A percentile compares a stretch with the other conserved stretches of the same genome.
These are phyloP conservation scores for Podochytrium sp. DNA, from an alignment of 192 early-diverging fungal genomes.

Conservation along the genomic window DNA sequence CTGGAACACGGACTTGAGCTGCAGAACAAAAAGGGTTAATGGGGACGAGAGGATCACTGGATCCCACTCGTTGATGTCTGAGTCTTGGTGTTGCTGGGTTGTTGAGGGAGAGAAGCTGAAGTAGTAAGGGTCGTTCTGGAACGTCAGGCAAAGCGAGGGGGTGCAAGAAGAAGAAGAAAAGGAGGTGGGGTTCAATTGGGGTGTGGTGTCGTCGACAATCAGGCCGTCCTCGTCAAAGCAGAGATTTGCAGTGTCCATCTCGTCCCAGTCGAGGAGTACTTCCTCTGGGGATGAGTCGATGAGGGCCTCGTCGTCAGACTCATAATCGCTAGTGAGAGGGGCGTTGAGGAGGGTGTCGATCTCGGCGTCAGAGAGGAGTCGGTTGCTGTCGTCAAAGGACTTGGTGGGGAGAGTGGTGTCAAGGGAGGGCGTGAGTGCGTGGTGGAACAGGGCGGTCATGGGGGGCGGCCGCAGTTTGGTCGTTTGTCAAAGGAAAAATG, in stretches of 20 bases:
- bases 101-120: not conserved
- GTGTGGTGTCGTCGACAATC: not conserved
- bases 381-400: too few relatives aligned
- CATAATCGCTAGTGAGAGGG: not conserved
- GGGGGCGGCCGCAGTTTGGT: too few relatives aligned
- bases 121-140: not conserved
- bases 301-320: not conserved
- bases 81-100: not conserved
- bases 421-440: not conserved
- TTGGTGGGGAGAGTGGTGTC: not conserved
- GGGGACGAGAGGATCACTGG: not conserved
- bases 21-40: not conserved
- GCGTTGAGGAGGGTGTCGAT: not conserved
- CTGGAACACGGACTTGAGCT: not conserved
- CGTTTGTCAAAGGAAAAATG: too few relatives aligned
- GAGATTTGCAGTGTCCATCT: not conserved
- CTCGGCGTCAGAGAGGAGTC: too few relatives aligned
- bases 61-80: not conserved
- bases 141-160: not conserved
- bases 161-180: not conserved
- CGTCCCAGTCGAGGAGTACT: not conserved
- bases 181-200: not conserved
- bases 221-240: not conserved
- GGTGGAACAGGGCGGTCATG: too few relatives aligned
- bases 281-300: not conserved